Base-by-base conservation (phyloP, 306 rosid genomes). In the Acacia confusa region DNA sequence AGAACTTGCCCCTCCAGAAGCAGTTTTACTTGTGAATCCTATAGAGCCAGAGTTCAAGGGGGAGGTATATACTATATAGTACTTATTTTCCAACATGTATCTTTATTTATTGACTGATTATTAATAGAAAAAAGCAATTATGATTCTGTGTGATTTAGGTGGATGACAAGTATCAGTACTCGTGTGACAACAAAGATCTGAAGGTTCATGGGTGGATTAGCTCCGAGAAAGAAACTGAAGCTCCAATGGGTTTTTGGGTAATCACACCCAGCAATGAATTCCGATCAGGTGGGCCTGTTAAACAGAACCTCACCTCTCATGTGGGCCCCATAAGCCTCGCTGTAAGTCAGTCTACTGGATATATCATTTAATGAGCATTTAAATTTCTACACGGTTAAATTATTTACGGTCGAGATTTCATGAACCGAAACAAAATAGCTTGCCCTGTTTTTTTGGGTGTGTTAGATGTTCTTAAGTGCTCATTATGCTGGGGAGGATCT, bases 91-190 rank as follows among this genome's bases (percentile, higher is more conserved):
- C 15, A n/a, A 8, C 1, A 9, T 67, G 72, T 36, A 19, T 34
- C 47, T 20, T 36, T 67, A 34, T 36, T 67, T 67, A 32, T 32
- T 65, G 44, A 65, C 22, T 20, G 14, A 17, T 32, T 15, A 32
- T 28, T 63, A 13, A 28, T 7, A 65, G 10, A 15, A n/a, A 12
- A 32, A 15, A 20, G 8, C 14, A 67, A 19, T 8, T 67, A 9
- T 36, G 13, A 0, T 67, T 17, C 27, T 36, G 14, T 1, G 55
- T 55, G 60, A 41, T 80, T 24, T 12, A 93, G 97, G 97, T 93
- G 71, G 96, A 93, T 80, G 99, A 95, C 88, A 95, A 95, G 82
- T 95, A 95, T 34, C 91, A 93, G 79, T 95, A 95, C 79, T 89
- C 97, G 0, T 73, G 90, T 78, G 91, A 88, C 27, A 93, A 85